Evolutionary conservation across 2,329 filamentous ascomycete genomes (phyloP).

Genomic region (Aspergillus quadricinctus): DNA sequence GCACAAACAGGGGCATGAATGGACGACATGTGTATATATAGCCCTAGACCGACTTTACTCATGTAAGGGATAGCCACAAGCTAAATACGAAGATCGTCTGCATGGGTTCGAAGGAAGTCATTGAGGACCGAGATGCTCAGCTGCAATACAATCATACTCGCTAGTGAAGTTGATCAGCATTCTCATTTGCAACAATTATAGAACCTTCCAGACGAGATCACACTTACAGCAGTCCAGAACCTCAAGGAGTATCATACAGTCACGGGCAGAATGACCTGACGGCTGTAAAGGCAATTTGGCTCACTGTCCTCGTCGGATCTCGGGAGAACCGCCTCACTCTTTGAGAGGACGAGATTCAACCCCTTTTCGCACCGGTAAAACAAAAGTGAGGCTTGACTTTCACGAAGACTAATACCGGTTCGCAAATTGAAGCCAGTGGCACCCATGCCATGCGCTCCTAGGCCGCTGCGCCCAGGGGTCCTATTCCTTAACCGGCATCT

Average conservation of each 20-base stretch:
- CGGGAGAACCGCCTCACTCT: slow-evolving; percentile 32
- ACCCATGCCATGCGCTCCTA: slow-evolving; percentile 4
- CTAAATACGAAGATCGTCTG: not conserved
- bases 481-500: slow-evolving; percentile 6
- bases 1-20: not conserved
- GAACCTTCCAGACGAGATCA: slow-evolving; percentile 5
- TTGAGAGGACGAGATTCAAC: slow-evolving; percentile 20
- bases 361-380: slow-evolving; percentile 18
- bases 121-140: slow-evolving; percentile 6
- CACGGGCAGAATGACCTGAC: slow-evolving; percentile 6
- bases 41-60: not conserved
- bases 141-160: slow-evolving; percentile 3
- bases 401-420: slow-evolving; percentile 9
- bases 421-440: slow-evolving; percentile 13
- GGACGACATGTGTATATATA: not conserved
- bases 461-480: slow-evolving; percentile 2
- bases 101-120: slow-evolving; percentile 1
- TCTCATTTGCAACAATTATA: slow-evolving; percentile 4
- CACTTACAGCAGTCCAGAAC: slow-evolving; percentile 7
- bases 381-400: slow-evolving; percentile 23
- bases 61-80: not conserved
- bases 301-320: slow-evolving; percentile 19
- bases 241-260: slow-evolving; percentile 4
- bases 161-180: slow-evolving; percentile 9
- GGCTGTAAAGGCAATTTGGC: slow-evolving; percentile 8